These are phyloP conservation scores for Trichodelitschia bisporula DNA, from an alignment of 495 filamentous ascomycete species.

Conservation along the genomic window DNA sequence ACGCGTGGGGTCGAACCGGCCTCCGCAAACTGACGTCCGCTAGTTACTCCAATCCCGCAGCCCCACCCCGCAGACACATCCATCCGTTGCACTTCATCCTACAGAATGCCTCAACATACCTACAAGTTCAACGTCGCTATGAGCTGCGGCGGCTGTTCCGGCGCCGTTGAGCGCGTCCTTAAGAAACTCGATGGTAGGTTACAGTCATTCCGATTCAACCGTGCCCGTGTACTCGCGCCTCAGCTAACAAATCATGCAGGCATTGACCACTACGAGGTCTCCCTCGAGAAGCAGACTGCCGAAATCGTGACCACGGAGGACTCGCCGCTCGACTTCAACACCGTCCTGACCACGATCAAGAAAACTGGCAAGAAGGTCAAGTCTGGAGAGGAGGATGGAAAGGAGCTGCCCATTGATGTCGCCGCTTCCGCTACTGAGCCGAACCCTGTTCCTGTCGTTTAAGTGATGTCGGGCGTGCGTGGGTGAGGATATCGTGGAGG, in stretches of 20 bases:
- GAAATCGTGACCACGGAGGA: constrained; percentile 33
- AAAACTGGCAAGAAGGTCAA: constrained; percentile 91
- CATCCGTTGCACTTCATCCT: too few species aligned
- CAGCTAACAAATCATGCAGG: constrained; percentile 23
- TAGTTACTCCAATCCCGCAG: too few species aligned
- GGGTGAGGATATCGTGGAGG: too few species aligned
- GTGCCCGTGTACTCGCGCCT: neutral
- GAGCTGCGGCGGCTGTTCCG: constrained; percentile 46
- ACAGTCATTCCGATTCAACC: too few species aligned
- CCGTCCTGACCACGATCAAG: constrained; percentile 65
- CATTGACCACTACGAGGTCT: constrained; percentile 66
- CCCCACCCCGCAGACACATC: constrained; percentile 1
- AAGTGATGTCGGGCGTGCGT: too few species aligned
- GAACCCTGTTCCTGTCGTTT: too few species aligned
- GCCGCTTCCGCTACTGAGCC: too few species aligned
- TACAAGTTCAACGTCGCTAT: constrained; percentile 50
- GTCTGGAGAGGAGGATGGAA: constrained; percentile 33
- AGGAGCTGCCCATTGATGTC: constrained; percentile 5
- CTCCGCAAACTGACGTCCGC: too few species aligned
- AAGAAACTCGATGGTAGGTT: constrained; percentile 66
- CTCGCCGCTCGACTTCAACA: constrained; percentile 40
- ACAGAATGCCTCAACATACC: constrained; percentile 32
- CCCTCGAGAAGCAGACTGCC: constrained; percentile 60
- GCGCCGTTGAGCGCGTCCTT: constrained; percentile 72
- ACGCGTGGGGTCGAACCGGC: too few species aligned